A percentile compares a stretch with the other conserved stretches of the same genome.
phyloP scores from a whole-genome alignment of 2,329 filamentous ascomycete genomes.

The Penicillium sp. region DNA sequence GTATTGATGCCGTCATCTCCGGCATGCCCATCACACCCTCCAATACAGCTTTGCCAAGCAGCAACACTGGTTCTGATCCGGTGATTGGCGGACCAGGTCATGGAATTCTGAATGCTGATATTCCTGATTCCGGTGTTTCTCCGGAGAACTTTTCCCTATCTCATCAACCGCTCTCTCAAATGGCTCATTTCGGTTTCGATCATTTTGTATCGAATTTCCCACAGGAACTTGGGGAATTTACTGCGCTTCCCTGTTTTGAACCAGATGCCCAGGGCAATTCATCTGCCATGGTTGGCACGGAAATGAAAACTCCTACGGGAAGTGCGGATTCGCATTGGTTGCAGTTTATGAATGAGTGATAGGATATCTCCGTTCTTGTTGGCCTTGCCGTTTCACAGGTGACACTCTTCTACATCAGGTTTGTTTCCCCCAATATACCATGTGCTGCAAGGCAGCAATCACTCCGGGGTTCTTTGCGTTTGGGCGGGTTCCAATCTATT shows the following conservation, averaged over 20 bases:
- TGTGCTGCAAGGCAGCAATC: slow-evolving; percentile 1
- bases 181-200: slow-evolving; percentile 39
- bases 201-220: slow-evolving; percentile 44
- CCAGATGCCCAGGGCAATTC: slow-evolving; percentile 28
- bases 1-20: slow-evolving; percentile 16
- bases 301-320: slow-evolving; percentile 24
- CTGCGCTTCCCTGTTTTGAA: slow-evolving; percentile 43
- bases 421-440: slow-evolving; percentile 19
- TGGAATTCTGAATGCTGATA: slow-evolving; percentile 23
- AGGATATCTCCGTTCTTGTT: not conserved
- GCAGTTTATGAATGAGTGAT: slow-evolving; percentile 36
- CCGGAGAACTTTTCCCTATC: slow-evolving; percentile 31
- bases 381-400: slow-evolving; percentile 4
- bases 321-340: slow-evolving; percentile 33
- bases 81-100: slow-evolving; percentile 8
- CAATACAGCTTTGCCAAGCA: slow-evolving; percentile 7
- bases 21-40: slow-evolving; percentile 24
- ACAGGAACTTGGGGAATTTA: slow-evolving; percentile 42
- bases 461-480: not conserved
- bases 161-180: slow-evolving; percentile 30
- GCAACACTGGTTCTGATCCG: slow-evolving; percentile 2
- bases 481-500: not conserved
- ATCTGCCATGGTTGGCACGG: slow-evolving; percentile 16
- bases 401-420: not conserved
- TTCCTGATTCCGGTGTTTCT: slow-evolving; percentile 22